Evolutionary conservation across 805 yeast genomes (phyloP).

Genomic region (Wickerhamiella dianesei): DNA sequence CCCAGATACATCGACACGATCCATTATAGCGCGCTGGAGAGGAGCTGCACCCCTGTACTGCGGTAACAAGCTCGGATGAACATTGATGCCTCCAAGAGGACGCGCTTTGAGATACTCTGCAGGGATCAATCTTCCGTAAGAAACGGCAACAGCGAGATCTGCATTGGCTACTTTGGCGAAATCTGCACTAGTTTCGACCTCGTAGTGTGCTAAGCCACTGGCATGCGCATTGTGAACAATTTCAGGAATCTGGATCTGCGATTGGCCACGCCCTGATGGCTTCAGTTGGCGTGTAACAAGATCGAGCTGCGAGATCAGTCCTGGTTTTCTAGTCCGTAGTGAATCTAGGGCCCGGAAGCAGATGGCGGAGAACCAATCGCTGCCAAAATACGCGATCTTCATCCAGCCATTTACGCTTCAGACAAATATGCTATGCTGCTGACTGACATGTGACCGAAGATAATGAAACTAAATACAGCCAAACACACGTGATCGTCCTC

Average conservation of each 20-base stretch:
- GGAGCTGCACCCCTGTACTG: conserved; percentile 79
- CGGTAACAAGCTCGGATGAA: conserved; percentile 87
- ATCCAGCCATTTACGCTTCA: background rate
- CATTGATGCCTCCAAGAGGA: conserved; percentile 62
- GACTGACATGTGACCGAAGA: background rate
- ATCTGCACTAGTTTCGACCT: conserved; percentile 11
- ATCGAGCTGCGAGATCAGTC: conserved; percentile 2
- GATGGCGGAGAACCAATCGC: conserved; percentile 16
- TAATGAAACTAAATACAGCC: background rate
- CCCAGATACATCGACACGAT: conserved; percentile 53
- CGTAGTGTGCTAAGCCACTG: conserved; percentile 9
- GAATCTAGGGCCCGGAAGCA: conserved; percentile 10
- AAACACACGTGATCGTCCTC: too few species aligned
- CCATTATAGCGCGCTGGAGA: conserved; percentile 60
- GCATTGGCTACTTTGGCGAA: conserved; percentile 8
- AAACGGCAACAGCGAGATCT: conserved; percentile 75
- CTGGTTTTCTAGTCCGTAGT: conserved; percentile 6
- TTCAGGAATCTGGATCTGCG: conserved; percentile 9
- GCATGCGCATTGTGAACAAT: conserved; percentile 14
- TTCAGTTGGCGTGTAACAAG: conserved; percentile 14
- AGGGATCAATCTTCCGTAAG: conserved; percentile 79
- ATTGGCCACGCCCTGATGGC: conserved; percentile 19
- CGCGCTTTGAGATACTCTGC: conserved; percentile 35
- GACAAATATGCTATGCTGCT: background rate
- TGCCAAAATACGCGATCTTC: conserved; percentile 17